Evolutionary conservation across 352 stramenopile genomes (phyloP), one percentile per base, ranked within the genome.

Genomic region (Globisporangium okanoganense): DNA sequence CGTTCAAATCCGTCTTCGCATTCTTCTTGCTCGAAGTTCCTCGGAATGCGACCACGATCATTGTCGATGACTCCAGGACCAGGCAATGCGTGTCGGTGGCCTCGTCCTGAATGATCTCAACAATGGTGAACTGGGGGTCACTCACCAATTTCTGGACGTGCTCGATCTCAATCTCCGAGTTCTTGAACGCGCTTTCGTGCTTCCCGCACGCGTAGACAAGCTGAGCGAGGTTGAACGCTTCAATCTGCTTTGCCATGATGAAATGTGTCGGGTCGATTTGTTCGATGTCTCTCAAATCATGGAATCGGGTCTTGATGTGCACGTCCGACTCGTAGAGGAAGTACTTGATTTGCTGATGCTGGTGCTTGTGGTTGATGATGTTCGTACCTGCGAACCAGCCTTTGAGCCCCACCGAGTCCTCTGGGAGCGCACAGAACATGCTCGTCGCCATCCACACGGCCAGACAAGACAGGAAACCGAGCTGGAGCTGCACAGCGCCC

Each of bases 211-310:
- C 62, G 48, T 83, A 80, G 10, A 71, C 71, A 18, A 83, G 65
- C 41, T 78, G 71, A 1, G 71, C 64, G 50, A 78, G 69, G 40
- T 83, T 83, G 70, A 83, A 80, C 12, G 71, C 65, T 35, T 78
- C 62, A 14, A 83, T 62, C 24, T 83, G 74, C 12, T 53, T 58
- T 14, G 75, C 61, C 45, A 83, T 56, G 16, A 83, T 65, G 49
- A 83, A 83, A 12, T 73, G 71, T 14, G 60, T 49, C 9, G 69
- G 65, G 22, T 76, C 62, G 29, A 69, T 54, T n/a, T 69, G 41
- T 2, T 67, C 61, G 25, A 73, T 65, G 6, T 67, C 53, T 9
- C 45, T 59, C 13, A 79, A 25, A 40, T 79, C 62, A 0, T 49
- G 53, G 24, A 71, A 77, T 8, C 59, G 69, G 0, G 57, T 66